Conservation (phyloP, 257 asterid species). For the Solanum chaucha region DNA sequence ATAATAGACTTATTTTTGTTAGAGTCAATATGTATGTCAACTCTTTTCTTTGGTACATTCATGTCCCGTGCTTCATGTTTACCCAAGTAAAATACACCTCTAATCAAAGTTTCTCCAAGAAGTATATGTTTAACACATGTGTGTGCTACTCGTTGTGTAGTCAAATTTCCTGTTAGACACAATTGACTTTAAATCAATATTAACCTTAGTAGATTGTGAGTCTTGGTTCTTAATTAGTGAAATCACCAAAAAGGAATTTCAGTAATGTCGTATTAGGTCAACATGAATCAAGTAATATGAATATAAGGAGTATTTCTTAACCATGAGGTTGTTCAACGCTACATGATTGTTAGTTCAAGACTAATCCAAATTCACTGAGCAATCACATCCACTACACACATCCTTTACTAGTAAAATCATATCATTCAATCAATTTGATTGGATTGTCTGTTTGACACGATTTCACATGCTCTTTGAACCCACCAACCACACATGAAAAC, state of each 20-base stretch:
- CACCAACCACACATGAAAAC: not conserved
- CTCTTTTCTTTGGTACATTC: not conserved
- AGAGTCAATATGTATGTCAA: not conserved
- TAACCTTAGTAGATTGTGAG: too few relatives aligned
- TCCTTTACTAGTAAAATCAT: not conserved
- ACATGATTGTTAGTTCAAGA: not conserved
- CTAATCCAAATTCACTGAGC: too few relatives aligned
- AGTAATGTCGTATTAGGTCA: not conserved
- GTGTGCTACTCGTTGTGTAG: not conserved
- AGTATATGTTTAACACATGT: not conserved
- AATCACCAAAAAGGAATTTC: too few relatives aligned
- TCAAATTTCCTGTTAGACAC: not conserved
- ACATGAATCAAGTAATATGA: too few relatives aligned
- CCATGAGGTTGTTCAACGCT: not conserved
- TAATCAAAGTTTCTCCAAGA: too few relatives aligned
- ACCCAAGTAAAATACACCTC: not conserved
- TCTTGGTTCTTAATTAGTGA: too few relatives aligned
- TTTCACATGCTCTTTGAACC: too few relatives aligned
- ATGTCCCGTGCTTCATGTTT: not conserved
- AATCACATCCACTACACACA: too few relatives aligned
- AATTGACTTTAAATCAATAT: too few relatives aligned
- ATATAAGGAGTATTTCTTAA: not conserved
- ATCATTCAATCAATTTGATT: not conserved
- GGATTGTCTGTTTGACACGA: not conserved
- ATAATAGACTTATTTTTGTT: not conserved